Conservation (phyloP, 2,329 filamentous ascomycete species). For the Rutstroemia sydowiana region DNA sequence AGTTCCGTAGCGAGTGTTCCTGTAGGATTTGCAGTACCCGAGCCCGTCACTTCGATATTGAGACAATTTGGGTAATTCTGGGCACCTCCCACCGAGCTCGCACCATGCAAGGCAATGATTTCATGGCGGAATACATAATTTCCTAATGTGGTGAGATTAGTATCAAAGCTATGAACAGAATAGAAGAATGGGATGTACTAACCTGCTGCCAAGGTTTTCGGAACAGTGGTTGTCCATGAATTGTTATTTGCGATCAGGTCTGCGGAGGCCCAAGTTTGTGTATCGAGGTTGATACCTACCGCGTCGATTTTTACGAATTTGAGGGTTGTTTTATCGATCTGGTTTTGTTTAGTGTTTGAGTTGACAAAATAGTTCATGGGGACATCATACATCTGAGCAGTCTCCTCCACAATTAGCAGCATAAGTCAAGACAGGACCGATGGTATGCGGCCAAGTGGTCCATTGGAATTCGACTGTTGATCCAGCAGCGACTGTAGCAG, state of each 20-base stretch:
- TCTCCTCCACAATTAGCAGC: constrained; percentile 31
- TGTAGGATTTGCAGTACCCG: constrained; percentile 31
- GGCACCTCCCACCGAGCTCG: constrained; percentile 34
- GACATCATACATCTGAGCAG: constrained; percentile 30
- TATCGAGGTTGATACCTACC: not conserved
- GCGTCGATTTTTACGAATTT: constrained; percentile 7
- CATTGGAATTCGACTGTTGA: constrained; percentile 41
- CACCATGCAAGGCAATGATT: constrained; percentile 29
- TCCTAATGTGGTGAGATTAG: constrained; percentile 36
- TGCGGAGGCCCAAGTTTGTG: constrained; percentile 1
- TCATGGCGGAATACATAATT: constrained; percentile 49
- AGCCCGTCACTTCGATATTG: constrained; percentile 39
- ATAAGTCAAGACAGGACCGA: constrained; percentile 29
- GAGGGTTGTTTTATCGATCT: constrained; percentile 2
- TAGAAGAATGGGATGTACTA: not conserved
- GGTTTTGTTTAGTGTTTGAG: not conserved
- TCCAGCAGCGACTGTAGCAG: constrained; percentile 39
- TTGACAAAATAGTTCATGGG: constrained; percentile 22
- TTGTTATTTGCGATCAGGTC: constrained; percentile 1
- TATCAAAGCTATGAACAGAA: no score
- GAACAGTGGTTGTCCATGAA: constrained; percentile 2
- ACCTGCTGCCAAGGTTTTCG: constrained; percentile 3
- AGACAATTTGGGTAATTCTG: constrained; percentile 44
- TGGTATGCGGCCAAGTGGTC: constrained; percentile 44
- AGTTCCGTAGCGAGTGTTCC: constrained; percentile 33